phyloP scores from a whole-genome alignment of 768 basidiomycete genomes.

The Omphalotus guepiniiformis region DNA sequence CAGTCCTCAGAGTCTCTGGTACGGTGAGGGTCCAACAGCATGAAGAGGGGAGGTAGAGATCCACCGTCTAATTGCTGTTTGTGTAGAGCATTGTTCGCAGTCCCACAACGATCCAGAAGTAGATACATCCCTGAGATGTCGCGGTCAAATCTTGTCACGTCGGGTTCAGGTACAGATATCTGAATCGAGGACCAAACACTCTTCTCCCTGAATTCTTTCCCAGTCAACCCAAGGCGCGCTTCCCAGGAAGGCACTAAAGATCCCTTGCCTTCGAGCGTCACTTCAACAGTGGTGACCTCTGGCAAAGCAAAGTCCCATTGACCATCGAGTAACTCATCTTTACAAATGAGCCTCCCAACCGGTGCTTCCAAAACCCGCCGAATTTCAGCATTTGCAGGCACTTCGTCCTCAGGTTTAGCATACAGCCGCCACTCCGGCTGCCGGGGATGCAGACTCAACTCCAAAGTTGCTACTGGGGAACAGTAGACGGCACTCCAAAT shows the following conservation, averaged over 20 bases:
- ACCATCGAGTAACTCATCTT: constrained; percentile 57
- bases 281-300: constrained; percentile 41
- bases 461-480: constrained; percentile 64
- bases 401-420: constrained; percentile 58
- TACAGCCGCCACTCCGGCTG: constrained; percentile 87
- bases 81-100: constrained; percentile 81
- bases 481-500: constrained; percentile 82
- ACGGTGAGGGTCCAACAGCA: constrained; percentile 85
- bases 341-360: constrained; percentile 68
- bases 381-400: constrained; percentile 77
- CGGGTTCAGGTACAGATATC: constrained; percentile 51
- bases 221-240: constrained; percentile 67
- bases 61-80: constrained; percentile 50
- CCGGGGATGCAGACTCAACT: constrained; percentile 71
- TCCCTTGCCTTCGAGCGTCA: constrained; percentile 63
- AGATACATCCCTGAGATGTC: constrained; percentile 78
- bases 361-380: constrained; percentile 70
- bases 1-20: constrained; percentile 66
- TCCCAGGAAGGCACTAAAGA: constrained; percentile 84
- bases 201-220: constrained; percentile 61
- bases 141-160: constrained; percentile 56
- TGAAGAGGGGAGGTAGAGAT: constrained; percentile 60
- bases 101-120: constrained; percentile 83
- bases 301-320: constrained; percentile 83
- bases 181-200: constrained; percentile 63